phyloP scores from a whole-genome alignment of 768 basidiomycete species.

The Suillus spraguei region DNA sequence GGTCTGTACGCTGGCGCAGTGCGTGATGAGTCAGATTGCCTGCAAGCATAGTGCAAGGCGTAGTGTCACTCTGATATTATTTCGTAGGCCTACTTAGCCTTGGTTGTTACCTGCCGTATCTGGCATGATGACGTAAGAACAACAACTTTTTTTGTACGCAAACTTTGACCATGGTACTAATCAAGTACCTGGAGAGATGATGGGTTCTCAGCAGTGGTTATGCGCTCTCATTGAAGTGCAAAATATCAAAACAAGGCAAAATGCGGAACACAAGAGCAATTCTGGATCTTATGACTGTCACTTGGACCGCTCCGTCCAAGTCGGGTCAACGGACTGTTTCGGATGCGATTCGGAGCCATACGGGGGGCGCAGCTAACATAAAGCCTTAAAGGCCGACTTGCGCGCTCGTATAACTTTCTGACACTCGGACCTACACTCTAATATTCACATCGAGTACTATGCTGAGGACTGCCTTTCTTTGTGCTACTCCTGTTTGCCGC shows the following conservation, averaged over 20 bases:
- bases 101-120: conserved; percentile 13
- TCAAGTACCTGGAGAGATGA: no score
- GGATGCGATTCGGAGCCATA: conserved; percentile 24
- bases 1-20: not conserved
- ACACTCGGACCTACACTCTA: not conserved
- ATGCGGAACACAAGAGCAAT: not conserved
- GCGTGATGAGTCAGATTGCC: not conserved
- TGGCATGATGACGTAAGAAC: conserved; percentile 13
- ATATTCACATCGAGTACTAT: conserved; percentile 12
- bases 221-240: not conserved
- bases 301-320: no score
- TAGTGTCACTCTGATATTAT: not conserved
- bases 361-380: conserved; percentile 25
- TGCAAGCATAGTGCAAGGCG: not conserved
- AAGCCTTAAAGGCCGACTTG: conserved; percentile 20
- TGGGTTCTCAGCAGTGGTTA: not conserved
- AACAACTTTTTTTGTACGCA: not conserved
- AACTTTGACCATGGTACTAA: no score
- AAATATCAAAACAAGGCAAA: not conserved
- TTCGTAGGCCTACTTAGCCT: no score
- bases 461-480: conserved; percentile 9
- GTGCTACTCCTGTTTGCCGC: conserved; percentile 12
- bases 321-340: conserved; percentile 15
- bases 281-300: no score
- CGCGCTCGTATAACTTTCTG: not conserved